These are phyloP conservation scores for Phanerochaete carnosa DNA, from an alignment of 768 basidiomycete species.

Conservation along the genomic window DNA sequence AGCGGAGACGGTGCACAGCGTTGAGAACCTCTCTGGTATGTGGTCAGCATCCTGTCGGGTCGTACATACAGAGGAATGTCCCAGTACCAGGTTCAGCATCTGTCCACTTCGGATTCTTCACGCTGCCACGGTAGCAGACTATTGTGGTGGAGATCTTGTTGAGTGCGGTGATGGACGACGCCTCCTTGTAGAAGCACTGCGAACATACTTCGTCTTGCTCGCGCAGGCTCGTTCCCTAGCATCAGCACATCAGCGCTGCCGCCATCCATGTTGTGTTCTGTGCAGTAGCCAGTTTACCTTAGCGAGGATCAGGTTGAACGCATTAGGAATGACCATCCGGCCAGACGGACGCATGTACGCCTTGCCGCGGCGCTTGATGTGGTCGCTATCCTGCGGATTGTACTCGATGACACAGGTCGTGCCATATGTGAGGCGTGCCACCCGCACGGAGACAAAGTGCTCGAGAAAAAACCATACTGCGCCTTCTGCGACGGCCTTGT, in stretches of 20 bases:
- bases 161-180: background rate
- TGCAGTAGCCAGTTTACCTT: background rate
- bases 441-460: background rate
- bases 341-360: background rate
- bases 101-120: constrained; percentile 29
- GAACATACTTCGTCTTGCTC: background rate
- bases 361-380: constrained; percentile 1
- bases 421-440: background rate
- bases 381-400: background rate
- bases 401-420: constrained; percentile 1
- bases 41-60: background rate
- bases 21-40: background rate
- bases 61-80: background rate
- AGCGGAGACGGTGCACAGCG: constrained; percentile 2
- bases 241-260: background rate
- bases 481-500: constrained; percentile 1
- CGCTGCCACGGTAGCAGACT: constrained; percentile 29
- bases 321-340: background rate
- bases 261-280: background rate
- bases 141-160: background rate
- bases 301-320: background rate
- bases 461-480: background rate
- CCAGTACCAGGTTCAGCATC: constrained; percentile 30
- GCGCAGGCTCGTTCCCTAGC: background rate
- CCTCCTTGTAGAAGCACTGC: constrained; percentile 1